Percentiles rank a stretch among this genome's conserved stretches.
Evolutionary conservation across 768 basidiomycete species (phyloP).

Genomic region (Xerocomellus amylosporus): DNA sequence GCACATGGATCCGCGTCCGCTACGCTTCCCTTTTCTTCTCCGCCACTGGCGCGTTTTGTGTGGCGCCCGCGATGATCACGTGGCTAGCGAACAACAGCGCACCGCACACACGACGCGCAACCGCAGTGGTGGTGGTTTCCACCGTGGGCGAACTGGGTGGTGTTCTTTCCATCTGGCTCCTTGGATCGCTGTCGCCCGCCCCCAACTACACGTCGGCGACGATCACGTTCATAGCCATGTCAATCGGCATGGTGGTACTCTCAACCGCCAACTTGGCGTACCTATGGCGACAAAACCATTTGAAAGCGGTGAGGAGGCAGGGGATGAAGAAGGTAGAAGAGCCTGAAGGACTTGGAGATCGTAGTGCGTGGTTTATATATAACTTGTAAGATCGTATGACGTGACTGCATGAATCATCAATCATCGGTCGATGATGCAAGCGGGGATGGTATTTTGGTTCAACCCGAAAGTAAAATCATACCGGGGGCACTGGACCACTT

Average conservation of each 20-base stretch:
- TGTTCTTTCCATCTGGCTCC: slow-evolving; percentile 58
- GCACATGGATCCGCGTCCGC: slow-evolving; percentile 36
- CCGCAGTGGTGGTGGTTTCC: slow-evolving; percentile 52
- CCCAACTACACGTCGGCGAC: slow-evolving; percentile 51
- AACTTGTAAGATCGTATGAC: slow-evolving; percentile 31
- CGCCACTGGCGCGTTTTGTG: slow-evolving; percentile 47
- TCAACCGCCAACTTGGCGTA: slow-evolving; percentile 39
- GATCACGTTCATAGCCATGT: slow-evolving; percentile 33
- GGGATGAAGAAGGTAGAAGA: slow-evolving; percentile 36
- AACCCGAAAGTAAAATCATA: neutral
- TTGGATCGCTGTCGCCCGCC: slow-evolving; percentile 47
- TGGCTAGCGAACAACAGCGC: slow-evolving; percentile 63
- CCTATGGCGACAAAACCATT: slow-evolving; percentile 42
- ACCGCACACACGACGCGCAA: slow-evolving; percentile 55
- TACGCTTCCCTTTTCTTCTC: slow-evolving; percentile 57
- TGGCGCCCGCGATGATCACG: slow-evolving; percentile 50
- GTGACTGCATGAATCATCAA: no score
- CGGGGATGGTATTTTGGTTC: no score
- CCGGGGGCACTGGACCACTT: neutral
- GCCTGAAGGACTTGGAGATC: slow-evolving; percentile 43
- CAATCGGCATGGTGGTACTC: slow-evolving; percentile 38
- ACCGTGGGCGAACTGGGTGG: slow-evolving; percentile 56
- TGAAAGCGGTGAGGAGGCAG: slow-evolving; percentile 40
- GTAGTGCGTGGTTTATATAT: slow-evolving; percentile 55
- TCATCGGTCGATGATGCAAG: no score